A percentile compares a stretch with the other conserved stretches of the same genome.
Evolutionary conservation across 31 red algal species (phyloP).

Genomic region (Asparagopsis taxiformis): DNA sequence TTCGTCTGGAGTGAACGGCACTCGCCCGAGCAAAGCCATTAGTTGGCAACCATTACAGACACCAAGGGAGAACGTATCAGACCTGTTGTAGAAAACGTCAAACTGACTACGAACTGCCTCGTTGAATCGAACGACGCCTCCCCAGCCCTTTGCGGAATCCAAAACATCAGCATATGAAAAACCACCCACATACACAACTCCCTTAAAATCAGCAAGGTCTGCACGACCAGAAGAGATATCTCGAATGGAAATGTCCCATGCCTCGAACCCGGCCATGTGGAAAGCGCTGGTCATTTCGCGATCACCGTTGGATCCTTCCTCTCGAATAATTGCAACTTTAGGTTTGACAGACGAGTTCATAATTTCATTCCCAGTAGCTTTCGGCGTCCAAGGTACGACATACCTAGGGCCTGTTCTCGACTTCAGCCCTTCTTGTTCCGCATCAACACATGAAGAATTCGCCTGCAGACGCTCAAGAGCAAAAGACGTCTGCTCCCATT

Average conservation of each 20-base stretch:
- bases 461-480: constrained; percentile 91
- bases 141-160: constrained; percentile 99
- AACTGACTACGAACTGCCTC: constrained; percentile 67
- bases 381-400: constrained; percentile 55
- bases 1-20: constrained; percentile 67
- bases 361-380: constrained; percentile 17
- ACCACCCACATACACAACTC: constrained; percentile 96
- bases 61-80: constrained; percentile 95
- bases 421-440: constrained; percentile 57
- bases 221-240: constrained; percentile 72
- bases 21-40: constrained; percentile 93
- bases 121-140: constrained; percentile 87
- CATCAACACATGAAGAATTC: constrained; percentile 59
- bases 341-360: constrained; percentile 26
- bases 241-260: constrained; percentile 86
- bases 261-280: constrained; percentile 92
- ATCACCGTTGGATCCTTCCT: constrained; percentile 99
- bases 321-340: constrained; percentile 91
- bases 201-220: constrained; percentile 72
- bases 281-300: constrained; percentile 97
- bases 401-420: constrained; percentile 54
- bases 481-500: constrained; percentile 95
- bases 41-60: constrained; percentile 99
- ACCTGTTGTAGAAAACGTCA: constrained; percentile 75
- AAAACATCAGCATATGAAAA: constrained; percentile 99